Evolutionary conservation across 2,329 filamentous ascomycete species (phyloP), one percentile per base, ranked within the genome.

Genomic region (Biscogniauxia sp.): DNA sequence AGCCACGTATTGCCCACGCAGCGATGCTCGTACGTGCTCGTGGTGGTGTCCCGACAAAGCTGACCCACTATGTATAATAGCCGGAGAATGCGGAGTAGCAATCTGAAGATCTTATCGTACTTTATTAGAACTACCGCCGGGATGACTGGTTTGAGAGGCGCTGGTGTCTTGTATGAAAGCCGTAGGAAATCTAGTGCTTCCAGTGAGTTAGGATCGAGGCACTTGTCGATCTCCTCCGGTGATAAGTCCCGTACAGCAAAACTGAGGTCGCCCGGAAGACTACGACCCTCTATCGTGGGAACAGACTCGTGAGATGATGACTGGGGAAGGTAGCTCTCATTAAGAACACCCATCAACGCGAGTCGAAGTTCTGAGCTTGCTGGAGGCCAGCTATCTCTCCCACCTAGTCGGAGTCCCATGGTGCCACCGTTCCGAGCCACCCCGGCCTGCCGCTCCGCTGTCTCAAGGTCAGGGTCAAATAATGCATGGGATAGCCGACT

Each of bases 151-250:
- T 88, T 82, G 0, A 98, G 79, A 0, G 91, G 86, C 0, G 84
- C 75, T 0, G 93, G 89, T 0, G 93, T 83, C 50, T 89, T 90
- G 76, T 97, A 98, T 53, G 93, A 90, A 7, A 99, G 79, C 1
- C 92, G 87, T 17, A 99, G 80, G 70, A 99, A 98, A 75, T 98
- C 95, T n/a, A 98, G 81, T 0, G 95, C 95, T 71, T 94, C 88
- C 19, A 98, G 82, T 0, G 89, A 90, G 71, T 91, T 84, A 0
- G 92, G 88, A 68, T 98, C 86, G 81, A 96, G 88, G 74, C 93
- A 94, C 63, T 84, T 87, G 56, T 92, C 86, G 54, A 97, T 91
- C 67, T 97, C 93, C 53, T 89, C 88, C 7, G 87, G 81, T 0
- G 88, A 84, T 63, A 98, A 82, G 67, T 94, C 89, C 45, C 95